Evolutionary conservation across 345 rosid species (phyloP).

Genomic region (Euphorbia pulcherrima): DNA sequence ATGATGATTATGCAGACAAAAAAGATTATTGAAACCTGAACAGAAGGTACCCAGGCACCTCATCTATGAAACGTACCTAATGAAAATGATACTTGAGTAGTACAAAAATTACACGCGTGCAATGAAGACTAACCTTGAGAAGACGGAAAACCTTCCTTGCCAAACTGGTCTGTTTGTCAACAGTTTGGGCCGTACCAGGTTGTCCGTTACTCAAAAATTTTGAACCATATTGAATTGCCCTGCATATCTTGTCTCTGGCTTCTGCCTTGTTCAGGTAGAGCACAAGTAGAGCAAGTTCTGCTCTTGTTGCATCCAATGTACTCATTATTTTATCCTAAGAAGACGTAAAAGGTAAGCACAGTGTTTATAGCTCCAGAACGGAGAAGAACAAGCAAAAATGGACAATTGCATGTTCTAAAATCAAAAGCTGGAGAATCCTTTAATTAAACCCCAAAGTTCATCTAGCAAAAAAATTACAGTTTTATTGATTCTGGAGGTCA

Average conservation of each 20-base stretch:
- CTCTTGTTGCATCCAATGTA: slow-evolving; percentile 71
- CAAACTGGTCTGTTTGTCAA: slow-evolving; percentile 89
- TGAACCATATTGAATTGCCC: slow-evolving; percentile 97
- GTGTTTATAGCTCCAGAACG: neutral
- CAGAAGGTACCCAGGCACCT: neutral
- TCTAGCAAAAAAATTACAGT: neutral
- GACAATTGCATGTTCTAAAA: neutral
- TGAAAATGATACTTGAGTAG: neutral
- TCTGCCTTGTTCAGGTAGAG: slow-evolving; percentile 93
- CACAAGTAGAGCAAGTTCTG: slow-evolving; percentile 79
- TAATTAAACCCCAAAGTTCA: neutral
- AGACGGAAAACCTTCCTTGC: slow-evolving; percentile 98
- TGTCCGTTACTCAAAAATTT: slow-evolving; percentile 84
- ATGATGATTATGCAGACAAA: neutral
- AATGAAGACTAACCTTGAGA: slow-evolving; percentile 53
- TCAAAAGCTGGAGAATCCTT: neutral
- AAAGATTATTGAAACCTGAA: neutral
- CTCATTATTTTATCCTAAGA: slow-evolving; percentile 49
- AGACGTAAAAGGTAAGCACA: slow-evolving; percentile 16
- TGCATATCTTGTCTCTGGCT: slow-evolving; percentile 98
- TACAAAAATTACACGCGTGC: neutral
- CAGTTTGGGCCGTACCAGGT: slow-evolving; percentile 90
- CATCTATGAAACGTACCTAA: neutral
- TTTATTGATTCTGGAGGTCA: neutral
- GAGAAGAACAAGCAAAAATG: neutral